Evolutionary conservation across 2,329 filamentous ascomycete genomes (phyloP).

Genomic region (Monosporascus sp.): DNA sequence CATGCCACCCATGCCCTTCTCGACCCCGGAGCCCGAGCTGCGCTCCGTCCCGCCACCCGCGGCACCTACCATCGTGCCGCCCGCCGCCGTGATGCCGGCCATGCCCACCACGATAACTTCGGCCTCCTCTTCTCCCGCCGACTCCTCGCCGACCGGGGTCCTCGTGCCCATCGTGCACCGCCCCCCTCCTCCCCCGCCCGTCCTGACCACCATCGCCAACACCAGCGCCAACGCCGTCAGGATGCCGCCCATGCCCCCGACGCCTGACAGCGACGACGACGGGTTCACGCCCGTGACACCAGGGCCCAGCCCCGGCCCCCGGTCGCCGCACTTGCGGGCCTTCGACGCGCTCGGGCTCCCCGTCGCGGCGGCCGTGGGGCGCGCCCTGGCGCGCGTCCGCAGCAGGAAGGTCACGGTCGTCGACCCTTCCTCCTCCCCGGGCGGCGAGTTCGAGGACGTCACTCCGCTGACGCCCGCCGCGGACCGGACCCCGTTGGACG

Average conservation of each 20-base stretch:
- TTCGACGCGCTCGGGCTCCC: conserved; percentile 27
- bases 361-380: not conserved
- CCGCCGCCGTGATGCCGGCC: not conserved
- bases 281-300: conserved; percentile 25
- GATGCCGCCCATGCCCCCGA: conserved; percentile 14
- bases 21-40: not conserved
- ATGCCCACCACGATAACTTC: not conserved
- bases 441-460: conserved; percentile 17
- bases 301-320: conserved; percentile 13
- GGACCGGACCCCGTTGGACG: not conserved
- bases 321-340: conserved; percentile 15
- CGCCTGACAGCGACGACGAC: conserved; percentile 17
- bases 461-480: conserved; percentile 18
- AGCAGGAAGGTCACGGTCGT: conserved; percentile 11
- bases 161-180: conserved; percentile 23
- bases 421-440: not conserved
- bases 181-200: conserved; percentile 10
- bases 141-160: conserved; percentile 12
- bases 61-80: not conserved
- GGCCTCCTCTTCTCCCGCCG: no score
- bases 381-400: conserved; percentile 8
- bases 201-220: conserved; percentile 5
- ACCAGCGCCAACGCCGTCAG: conserved; percentile 4
- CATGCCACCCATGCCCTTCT: conserved; percentile 7
- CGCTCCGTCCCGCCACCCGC: conserved; percentile 2